Percentiles rank a stretch among this genome's conserved stretches.
phyloP scores from a whole-genome alignment of 257 asterid genomes.

The Primulina eburnea region DNA sequence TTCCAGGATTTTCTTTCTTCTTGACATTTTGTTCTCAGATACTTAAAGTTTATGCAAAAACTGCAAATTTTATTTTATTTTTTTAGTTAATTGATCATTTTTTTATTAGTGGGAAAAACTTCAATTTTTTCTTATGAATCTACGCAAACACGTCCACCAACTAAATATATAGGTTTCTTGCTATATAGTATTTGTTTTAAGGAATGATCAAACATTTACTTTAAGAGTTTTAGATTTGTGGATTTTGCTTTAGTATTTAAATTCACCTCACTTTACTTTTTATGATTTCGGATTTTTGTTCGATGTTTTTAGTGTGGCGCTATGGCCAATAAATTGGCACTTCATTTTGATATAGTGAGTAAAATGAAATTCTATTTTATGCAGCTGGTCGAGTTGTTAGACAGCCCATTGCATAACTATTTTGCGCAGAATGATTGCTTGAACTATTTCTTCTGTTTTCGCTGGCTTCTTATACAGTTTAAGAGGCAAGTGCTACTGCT shows the following conservation, averaged over 20 bases:
- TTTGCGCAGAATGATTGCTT: constrained; percentile 83
- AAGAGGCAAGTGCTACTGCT: constrained; percentile 62
- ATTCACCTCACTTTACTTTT: not conserved
- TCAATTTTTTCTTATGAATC: no score
- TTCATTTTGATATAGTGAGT: constrained; percentile 16
- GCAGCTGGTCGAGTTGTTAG: constrained; percentile 95
- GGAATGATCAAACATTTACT: not conserved
- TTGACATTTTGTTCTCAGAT: not conserved
- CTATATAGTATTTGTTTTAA: no score
- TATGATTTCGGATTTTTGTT: not conserved
- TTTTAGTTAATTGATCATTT: no score
- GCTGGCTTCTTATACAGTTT: constrained; percentile 97
- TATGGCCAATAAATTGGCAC: constrained; percentile 12
- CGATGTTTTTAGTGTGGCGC: not conserved
- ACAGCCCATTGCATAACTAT: constrained; percentile 83
- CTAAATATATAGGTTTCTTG: no score
- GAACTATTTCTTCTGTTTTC: constrained; percentile 96
- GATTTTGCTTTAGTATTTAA: not conserved
- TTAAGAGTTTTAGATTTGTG: not conserved
- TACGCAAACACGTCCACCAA: no score
- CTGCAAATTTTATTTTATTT: not conserved
- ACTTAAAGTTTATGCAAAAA: not conserved
- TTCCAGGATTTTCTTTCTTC: not conserved
- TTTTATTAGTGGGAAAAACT: no score
- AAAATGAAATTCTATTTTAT: constrained; percentile 23